Percentiles rank a stretch among this genome's conserved stretches.
phyloP scores from a whole-genome alignment of 1,284 basidiomycete species.

The Schizophyllum amplum region DNA sequence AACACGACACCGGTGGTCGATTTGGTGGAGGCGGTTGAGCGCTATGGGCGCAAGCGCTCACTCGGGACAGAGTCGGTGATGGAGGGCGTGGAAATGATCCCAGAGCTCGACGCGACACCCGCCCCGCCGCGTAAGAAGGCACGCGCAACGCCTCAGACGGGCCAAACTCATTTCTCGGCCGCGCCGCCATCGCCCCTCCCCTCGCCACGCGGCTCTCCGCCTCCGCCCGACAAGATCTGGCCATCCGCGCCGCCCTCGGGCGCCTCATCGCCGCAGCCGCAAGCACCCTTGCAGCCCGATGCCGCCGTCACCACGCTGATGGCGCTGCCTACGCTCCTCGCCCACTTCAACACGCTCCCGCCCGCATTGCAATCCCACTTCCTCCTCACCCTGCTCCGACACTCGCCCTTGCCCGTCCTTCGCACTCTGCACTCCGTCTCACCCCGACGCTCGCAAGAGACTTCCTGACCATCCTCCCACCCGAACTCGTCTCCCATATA shows the following conservation, averaged over 20 bases:
- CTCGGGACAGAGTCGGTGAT: constrained; percentile 63
- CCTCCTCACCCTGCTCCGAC: constrained; percentile 74
- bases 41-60: constrained; percentile 72
- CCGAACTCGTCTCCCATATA: constrained; percentile 77
- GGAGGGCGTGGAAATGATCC: constrained; percentile 65
- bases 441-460: constrained; percentile 81
- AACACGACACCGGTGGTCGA: constrained; percentile 48
- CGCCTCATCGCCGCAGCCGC: constrained; percentile 57
- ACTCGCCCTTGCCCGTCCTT: constrained; percentile 77
- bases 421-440: constrained; percentile 78
- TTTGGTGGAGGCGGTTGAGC: constrained; percentile 69
- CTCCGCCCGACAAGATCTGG: constrained; percentile 56
- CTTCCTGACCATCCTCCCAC: constrained; percentile 78
- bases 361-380: constrained; percentile 76
- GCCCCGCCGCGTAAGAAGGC: constrained; percentile 73
- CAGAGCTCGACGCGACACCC: constrained; percentile 33
- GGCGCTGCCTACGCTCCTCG: constrained; percentile 68
- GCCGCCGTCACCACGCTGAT: constrained; percentile 69
- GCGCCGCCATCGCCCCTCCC: constrained; percentile 77
- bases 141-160: constrained; percentile 27
- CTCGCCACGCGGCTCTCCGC: constrained; percentile 74
- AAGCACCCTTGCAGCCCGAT: constrained; percentile 71
- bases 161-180: constrained; percentile 42
- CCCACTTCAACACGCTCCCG: constrained; percentile 68
- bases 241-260: constrained; percentile 71